Conservation (phyloP, 495 filamentous ascomycete genomes). For the Emericellopsis terricola region DNA sequence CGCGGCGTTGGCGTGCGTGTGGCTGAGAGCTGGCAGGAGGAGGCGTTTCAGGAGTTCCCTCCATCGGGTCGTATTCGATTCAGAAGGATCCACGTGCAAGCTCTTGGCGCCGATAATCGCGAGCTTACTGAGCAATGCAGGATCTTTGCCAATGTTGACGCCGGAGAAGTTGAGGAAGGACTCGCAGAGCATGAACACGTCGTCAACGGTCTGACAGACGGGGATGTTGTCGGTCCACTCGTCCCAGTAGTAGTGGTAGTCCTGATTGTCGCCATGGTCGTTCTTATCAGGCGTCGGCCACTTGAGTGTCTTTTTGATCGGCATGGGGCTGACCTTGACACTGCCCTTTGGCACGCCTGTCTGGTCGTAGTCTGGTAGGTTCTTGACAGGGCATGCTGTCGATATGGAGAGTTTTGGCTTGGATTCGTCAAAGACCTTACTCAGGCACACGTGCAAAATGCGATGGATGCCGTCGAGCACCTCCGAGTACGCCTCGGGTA, state of each 20-base stretch:
- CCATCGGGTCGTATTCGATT: slow-evolving; percentile 54
- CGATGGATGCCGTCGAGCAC: slow-evolving; percentile 58
- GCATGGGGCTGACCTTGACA: slow-evolving; percentile 35
- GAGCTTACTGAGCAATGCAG: slow-evolving; percentile 58
- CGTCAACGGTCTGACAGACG: slow-evolving; percentile 73
- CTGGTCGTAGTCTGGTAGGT: slow-evolving; percentile 39
- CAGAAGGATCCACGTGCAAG: slow-evolving; percentile 48
- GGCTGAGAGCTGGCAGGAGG: slow-evolving; percentile 66
- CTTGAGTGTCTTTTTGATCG: slow-evolving; percentile 42
- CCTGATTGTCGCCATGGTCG: slow-evolving; percentile 50
- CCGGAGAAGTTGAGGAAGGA: slow-evolving; percentile 73
- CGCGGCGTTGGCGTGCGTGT: slow-evolving; percentile 64
- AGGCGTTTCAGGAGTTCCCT: slow-evolving; percentile 62
- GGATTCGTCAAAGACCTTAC: slow-evolving; percentile 24
- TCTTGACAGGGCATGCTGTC: slow-evolving; percentile 21
- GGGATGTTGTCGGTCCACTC: slow-evolving; percentile 93
- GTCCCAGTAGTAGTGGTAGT: slow-evolving; percentile 90
- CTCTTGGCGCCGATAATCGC: slow-evolving; percentile 65
- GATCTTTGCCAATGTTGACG: slow-evolving; percentile 73
- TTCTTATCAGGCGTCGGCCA: slow-evolving; percentile 67
- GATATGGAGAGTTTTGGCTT: slow-evolving; percentile 7
- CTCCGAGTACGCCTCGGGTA: slow-evolving; percentile 67
- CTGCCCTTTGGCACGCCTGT: slow-evolving; percentile 44
- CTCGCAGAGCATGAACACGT: slow-evolving; percentile 73
- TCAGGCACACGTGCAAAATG: slow-evolving; percentile 62